Evolutionary conservation across 768 basidiomycete species (phyloP).

Genomic region (Mycena polygramma): DNA sequence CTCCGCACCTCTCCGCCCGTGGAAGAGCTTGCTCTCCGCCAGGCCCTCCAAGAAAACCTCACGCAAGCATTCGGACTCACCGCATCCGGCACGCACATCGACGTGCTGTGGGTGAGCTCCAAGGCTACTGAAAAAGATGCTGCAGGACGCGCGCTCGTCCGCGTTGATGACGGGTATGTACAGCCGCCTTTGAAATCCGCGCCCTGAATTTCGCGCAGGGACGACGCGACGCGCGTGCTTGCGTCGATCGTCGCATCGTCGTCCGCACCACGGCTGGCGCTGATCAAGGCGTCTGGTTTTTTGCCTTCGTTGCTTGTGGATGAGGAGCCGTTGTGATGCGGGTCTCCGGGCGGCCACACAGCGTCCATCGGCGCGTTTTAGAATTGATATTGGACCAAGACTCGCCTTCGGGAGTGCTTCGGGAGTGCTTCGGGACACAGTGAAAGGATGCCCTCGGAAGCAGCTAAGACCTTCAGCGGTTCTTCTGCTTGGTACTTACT

Average conservation of each 20-base stretch:
- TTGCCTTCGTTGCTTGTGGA: slow-evolving; percentile 53
- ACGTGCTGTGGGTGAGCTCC: slow-evolving; percentile 67
- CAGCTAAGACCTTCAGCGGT: no score
- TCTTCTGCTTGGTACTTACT: no score
- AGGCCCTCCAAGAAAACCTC: slow-evolving; percentile 68
- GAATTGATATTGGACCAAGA: neutral
- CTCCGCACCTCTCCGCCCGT: slow-evolving; percentile 22
- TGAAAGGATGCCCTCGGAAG: no score
- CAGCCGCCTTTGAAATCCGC: neutral
- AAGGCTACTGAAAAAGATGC: slow-evolving; percentile 49
- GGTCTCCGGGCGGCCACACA: no score
- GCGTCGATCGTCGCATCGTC: slow-evolving; percentile 50
- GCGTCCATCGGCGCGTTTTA: neutral
- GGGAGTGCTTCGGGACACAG: no score
- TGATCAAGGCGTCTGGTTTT: slow-evolving; percentile 57
- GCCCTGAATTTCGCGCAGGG: slow-evolving; percentile 12
- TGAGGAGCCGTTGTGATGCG: slow-evolving; percentile 10
- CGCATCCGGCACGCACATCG: slow-evolving; percentile 64
- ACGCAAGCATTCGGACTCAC: slow-evolving; percentile 68
- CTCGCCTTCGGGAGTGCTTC: no score
- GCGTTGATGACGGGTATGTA: slow-evolving; percentile 56
- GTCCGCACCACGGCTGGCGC: slow-evolving; percentile 48
- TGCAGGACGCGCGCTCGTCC: slow-evolving; percentile 48
- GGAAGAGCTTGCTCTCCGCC: slow-evolving; percentile 55
- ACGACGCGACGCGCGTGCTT: slow-evolving; percentile 50